Evolutionary conservation across 208 protist species (phyloP), one percentile per base, ranked within the genome.

Genomic region (Acanthamoeba comandoni): DNA sequence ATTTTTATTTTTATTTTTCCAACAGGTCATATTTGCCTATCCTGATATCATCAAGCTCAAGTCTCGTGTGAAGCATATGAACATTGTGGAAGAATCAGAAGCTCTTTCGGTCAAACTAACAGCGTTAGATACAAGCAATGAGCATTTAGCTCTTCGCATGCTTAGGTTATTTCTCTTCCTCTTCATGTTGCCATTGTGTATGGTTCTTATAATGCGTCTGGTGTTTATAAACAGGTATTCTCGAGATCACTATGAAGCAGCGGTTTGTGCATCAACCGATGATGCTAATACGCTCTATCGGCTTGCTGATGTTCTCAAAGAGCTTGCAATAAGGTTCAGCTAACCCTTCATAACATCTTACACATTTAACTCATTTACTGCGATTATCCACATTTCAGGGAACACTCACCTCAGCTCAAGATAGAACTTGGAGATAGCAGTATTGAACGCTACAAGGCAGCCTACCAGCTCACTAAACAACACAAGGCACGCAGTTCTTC

Each of bases 51-150:
- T 57, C 62, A 90, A 90, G 64, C 64, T 90, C 5, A 11, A 70
- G 64, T 90, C 82, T 24, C 57, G 82, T 9, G 82, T 90, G 22
- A 70, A 49, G 13, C 82, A 90, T 51, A 90, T 90, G 82, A 90
- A 90, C 82, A 90, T 90, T 19, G 82, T 90, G 19, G 82, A 90
- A 24, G 82, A 90, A 49, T 90, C 82, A 2, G 82, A 90, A 24
- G 82, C 82, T 43, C 62, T 90, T 7, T 70, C 82, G 22, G 35
- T 90, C 58, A 75, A 75, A 65, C 62, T 90, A 15, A 90, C 57
- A 11, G 82, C 82, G 0, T 53, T 90, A 26, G 48, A 90, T 24
- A 75, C 62, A 1, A 24, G 55, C 35, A 90, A 90, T 65, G 15
- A 73, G 62, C 62, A 90, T n/a, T 31, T 90, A n/a, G 57, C 82